Conservation (phyloP, 495 filamentous ascomycete species). For the Annulohypoxylon maeteangense region DNA sequence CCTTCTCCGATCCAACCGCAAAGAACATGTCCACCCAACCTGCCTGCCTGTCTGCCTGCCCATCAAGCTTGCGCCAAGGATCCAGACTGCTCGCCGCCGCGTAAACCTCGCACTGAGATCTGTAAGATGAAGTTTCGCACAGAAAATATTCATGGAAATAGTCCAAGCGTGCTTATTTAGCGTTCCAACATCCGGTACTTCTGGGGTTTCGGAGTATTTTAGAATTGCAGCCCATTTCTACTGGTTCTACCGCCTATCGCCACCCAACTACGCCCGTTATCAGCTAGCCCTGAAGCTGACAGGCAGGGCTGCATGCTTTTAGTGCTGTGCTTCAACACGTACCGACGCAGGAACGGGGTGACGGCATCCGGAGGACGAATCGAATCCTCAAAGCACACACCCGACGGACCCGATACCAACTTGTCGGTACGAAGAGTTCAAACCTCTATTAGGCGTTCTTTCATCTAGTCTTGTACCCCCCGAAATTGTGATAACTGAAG, state of each 20-base stretch:
- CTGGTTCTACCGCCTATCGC: slow-evolving; percentile 28
- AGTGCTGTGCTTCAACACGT: slow-evolving; percentile 12
- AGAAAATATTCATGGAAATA: slow-evolving; percentile 6
- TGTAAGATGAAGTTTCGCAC: slow-evolving; percentile 19
- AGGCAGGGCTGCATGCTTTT: slow-evolving; percentile 29
- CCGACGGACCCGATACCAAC: slow-evolving; percentile 23
- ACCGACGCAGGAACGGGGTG: slow-evolving; percentile 28
- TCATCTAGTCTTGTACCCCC: slow-evolving; percentile 21
- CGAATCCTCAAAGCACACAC: slow-evolving; percentile 16
- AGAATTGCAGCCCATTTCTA: slow-evolving; percentile 35
- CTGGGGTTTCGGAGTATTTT: slow-evolving; percentile 43
- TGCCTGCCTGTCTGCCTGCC: no score
- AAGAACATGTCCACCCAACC: background rate
- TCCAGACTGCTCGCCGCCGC: background rate
- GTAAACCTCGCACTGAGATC: background rate
- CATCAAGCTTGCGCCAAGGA: background rate
- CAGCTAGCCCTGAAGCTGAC: slow-evolving; percentile 7
- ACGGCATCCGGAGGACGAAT: slow-evolving; percentile 21
- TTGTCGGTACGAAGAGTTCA: slow-evolving; percentile 19
- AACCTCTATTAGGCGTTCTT: slow-evolving; percentile 11
- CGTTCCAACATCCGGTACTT: slow-evolving; percentile 27
- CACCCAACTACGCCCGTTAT: slow-evolving; percentile 23
- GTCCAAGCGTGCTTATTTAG: slow-evolving; percentile 28
- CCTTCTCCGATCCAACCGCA: slow-evolving; percentile 3
- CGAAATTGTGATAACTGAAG: slow-evolving; percentile 25